Conservation (phyloP, 805 yeast species). For the Debaryomyces prosopidis region DNA sequence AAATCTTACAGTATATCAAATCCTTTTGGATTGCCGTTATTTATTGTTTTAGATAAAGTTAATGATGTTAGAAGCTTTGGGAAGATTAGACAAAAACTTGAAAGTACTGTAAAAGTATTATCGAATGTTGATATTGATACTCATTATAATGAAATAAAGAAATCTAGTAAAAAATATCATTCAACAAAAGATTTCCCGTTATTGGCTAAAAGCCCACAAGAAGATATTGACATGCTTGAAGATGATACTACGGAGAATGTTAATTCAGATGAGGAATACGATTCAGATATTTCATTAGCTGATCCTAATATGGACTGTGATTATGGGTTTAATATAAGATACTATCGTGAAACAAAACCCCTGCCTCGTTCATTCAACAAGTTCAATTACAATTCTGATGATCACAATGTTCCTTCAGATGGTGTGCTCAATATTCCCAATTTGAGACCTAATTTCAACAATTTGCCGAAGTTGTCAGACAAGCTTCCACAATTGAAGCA, state of each 20-base stretch:
- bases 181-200: slow-evolving; percentile 36
- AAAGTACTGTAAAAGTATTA: slow-evolving; percentile 30
- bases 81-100: slow-evolving; percentile 56
- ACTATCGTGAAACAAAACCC: slow-evolving; percentile 28
- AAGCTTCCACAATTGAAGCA: slow-evolving; percentile 28
- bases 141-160: slow-evolving; percentile 21
- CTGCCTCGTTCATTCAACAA: slow-evolving; percentile 11
- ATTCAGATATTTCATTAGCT: slow-evolving; percentile 52
- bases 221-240: slow-evolving; percentile 19
- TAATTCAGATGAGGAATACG: slow-evolving; percentile 24
- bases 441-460: slow-evolving; percentile 39
- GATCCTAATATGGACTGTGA: slow-evolving; percentile 52
- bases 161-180: slow-evolving; percentile 17
- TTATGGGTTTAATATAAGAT: slow-evolving; percentile 48
- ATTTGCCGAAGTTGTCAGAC: slow-evolving; percentile 35
- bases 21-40: slow-evolving; percentile 76
- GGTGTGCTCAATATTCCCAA: slow-evolving; percentile 30
- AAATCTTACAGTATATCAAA: slow-evolving; percentile 37
- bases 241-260: slow-evolving; percentile 2
- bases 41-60: slow-evolving; percentile 54
- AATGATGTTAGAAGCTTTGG: slow-evolving; percentile 58
- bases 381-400: slow-evolving; percentile 14
- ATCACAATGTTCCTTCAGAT: slow-evolving; percentile 7
- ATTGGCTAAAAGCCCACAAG: slow-evolving; percentile 18
- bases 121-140: slow-evolving; percentile 21